Base-by-base conservation (phyloP, 83 land plant genomes). In the Picea abies region DNA sequence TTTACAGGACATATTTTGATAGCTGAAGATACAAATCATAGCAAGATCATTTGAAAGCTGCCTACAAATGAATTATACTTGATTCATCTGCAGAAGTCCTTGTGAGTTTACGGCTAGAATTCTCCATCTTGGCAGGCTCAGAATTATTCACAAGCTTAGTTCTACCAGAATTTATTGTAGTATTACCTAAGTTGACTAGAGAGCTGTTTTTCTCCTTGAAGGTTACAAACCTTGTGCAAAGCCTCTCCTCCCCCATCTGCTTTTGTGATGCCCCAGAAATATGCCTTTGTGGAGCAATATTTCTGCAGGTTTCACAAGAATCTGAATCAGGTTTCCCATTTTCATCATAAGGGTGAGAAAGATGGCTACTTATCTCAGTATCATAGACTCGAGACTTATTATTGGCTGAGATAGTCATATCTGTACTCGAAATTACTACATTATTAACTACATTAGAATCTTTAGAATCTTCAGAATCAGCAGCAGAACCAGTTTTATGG, bases 11-110 rank as follows among this genome's bases (percentile, higher is more conserved):
- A 52, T 23, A n/a, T 16, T 25, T 76, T 25, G 8, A 52, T 10
- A 56, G 61, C 35, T 25, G 3, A 75, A 39, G 10, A 72, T 44
- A 44, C 14, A 73, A 41, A 73, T 52, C 58, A 76, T 5, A 70
- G 0, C 2, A 76, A 37, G 60, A 52, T 76, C 20, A 52, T 52
- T 17, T 49, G 61, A 26, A 76, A 76, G 20, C 19, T 49, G 61
- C 61, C 61, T 76, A 76, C 62, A 76, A 52, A 22, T 60, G 26
- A 49, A 76, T 56, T 19, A 76, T 76, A 52, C 62, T 56, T 25
- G 79, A 25, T 52, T 76, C 47, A 52, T 76, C 79, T 76, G 16
- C 32, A 76, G 79, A 49, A 25, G 61, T 52, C 60, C 79, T 76
- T 56, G 32, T 7, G 14, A 52, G 23, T 26, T 29, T 49, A 76